Evolutionary conservation across 192 early-diverging fungal species (phyloP), one percentile per base, ranked within the genome.

Genomic region (Linnemannia hyalina): DNA sequence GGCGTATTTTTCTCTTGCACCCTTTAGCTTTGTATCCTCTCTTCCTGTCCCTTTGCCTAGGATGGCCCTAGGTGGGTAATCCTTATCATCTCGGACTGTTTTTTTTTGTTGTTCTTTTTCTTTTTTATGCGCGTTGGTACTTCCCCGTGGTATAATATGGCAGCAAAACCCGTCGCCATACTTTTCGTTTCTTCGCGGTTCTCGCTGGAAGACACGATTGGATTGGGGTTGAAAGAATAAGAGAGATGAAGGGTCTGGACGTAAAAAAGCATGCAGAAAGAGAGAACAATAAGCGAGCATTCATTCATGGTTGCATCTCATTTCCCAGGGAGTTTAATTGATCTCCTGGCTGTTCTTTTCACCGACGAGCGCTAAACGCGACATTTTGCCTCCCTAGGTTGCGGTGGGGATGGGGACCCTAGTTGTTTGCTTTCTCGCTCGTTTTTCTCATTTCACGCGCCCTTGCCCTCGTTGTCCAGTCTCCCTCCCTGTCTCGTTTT

Each of bases 21-120:
- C 35, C 35, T 35, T 35, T 35, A 35, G 1, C 35, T 35, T 35
- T 35, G 1, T 35, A 35, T 35, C 35, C 35, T 35, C 35, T 35
- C 35, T 35, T 35, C 35, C 35, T 35, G 35, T 35, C 35, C 35
- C 52, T 55, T 55, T 55, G 52, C 22, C 52, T 11, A 46, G 44
- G 44, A 46, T 11, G 44, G 44, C 13, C 44, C 44, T 46, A 9
- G 44, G 44, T 55, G 52, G 52, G 52, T 55, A 55, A 2, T 57
- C 55, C 55, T 57, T 57, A 57, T 57, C 55, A 57, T 57, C n/a
- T 57, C 0, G 55, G 55, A 57, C 55, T 57, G 55, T n/a, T 57
- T 57, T 57, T 55, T 57, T 57, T 57, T 57, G 55, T 57, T 57
- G 55, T 57, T 57, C 55, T 57, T 57, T 57, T 57, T 8, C 9